Conservation (phyloP, 2,329 filamentous ascomycete genomes). For the Aureobasidium pullulans region DNA sequence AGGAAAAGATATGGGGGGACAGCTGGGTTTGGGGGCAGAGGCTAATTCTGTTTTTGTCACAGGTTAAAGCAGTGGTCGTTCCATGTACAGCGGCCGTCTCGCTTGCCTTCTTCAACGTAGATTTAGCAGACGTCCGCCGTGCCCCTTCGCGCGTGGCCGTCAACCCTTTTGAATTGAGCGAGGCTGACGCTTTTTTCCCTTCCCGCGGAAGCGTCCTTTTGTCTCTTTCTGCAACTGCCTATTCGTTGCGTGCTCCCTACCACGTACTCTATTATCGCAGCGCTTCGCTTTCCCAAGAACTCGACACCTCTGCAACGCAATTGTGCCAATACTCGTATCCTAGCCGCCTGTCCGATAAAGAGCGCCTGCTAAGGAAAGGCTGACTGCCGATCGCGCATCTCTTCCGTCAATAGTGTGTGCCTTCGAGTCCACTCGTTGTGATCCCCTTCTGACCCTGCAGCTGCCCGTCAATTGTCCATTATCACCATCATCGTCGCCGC, state of each 20-base stretch:
- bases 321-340: slow-evolving; percentile 4
- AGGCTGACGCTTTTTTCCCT: slow-evolving; percentile 1
- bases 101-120: slow-evolving; percentile 9
- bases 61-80: slow-evolving; percentile 13
- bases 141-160: slow-evolving; percentile 11
- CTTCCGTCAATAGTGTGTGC: slow-evolving; percentile 16
- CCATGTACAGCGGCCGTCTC: slow-evolving; percentile 7
- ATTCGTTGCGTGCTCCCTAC: neutral
- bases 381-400: slow-evolving; percentile 14
- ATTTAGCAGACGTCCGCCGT: slow-evolving; percentile 11
- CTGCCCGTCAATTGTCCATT: slow-evolving; percentile 6
- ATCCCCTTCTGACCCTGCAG: slow-evolving; percentile 11
- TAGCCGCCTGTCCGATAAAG: slow-evolving; percentile 7
- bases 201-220: neutral
- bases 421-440: slow-evolving; percentile 11
- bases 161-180: slow-evolving; percentile 7
- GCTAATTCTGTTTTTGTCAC: slow-evolving; percentile 16
- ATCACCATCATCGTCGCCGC: neutral
- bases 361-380: slow-evolving; percentile 9
- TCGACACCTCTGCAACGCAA: neutral
- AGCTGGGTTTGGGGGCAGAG: slow-evolving; percentile 10
- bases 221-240: neutral
- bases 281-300: neutral
- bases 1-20: slow-evolving; percentile 5
- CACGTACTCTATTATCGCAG: neutral